Evolutionary conservation across 352 stramenopile genomes (phyloP), one percentile per base, ranked within the genome.

Genomic region (Nothophytophthora sp.): DNA sequence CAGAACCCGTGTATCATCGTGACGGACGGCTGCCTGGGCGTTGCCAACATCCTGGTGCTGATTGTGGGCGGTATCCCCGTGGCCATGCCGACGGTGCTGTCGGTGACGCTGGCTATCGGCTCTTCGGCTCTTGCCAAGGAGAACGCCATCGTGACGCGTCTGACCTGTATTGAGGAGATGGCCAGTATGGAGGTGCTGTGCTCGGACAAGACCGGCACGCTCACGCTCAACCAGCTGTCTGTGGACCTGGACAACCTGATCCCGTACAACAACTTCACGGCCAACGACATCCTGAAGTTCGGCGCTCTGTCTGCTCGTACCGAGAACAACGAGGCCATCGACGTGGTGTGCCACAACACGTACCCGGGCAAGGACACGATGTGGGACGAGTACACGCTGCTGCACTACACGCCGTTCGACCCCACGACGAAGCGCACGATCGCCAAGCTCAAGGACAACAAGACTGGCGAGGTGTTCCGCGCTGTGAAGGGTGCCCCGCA

Each of bases 141-240:
- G 38, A 97, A 97, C 63, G 91, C 96, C 39, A 96, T 98, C 49
- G 82, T 98, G 8, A 94, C 89, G 1, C 76, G 95, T 35, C 53
- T 98, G 15, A 82, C 88, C 39, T 86, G 93, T 0, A 96, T 98
- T 54, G 89, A 98, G 49, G 93, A 94, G 10, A 77, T 98, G 23
- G 92, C 92, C 22, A 71, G 77, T 18, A 97, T 98, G 85, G 88
- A 89, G 63, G 88, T 98, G 64, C 73, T 99, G 13, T 99, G 93
- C 70, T 97, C 85, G 19, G 96, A 99, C 74, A 98, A 98, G 75
- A 99, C 94, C 9, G 95, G 92, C 29, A 98, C 93, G 38, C 80
- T 98, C 24, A 98, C 95, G 15, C 78, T 92, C 49, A 97, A 98
- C 73, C 96, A 98, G 70, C 92, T 98, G 70, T 97, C 93, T 23